phyloP scores from a whole-genome alignment of 140 eudicot genomes.

The Anethum foeniculum region DNA sequence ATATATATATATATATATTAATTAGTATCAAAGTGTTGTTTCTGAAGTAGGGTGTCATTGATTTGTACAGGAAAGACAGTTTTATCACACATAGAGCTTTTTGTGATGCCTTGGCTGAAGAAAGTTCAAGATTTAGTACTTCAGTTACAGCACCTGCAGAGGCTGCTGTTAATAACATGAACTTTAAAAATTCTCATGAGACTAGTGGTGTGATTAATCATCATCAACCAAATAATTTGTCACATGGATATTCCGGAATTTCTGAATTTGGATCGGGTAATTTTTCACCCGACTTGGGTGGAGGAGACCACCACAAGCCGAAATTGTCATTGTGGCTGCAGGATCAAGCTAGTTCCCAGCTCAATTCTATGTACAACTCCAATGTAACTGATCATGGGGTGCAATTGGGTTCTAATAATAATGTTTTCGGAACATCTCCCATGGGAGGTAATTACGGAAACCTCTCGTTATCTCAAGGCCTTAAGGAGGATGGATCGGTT shows the following conservation, averaged over 20 bases:
- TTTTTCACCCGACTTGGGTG: conserved; percentile 17
- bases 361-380: conserved; percentile 41
- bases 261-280: background rate
- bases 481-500: background rate
- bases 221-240: conserved; percentile 27
- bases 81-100: conserved; percentile 95
- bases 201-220: conserved; percentile 28
- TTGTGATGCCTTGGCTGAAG: conserved; percentile 93
- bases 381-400: conserved; percentile 43
- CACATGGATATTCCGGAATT: conserved; percentile 50
- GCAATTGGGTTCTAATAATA: conserved; percentile 29
- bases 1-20: too few species aligned
- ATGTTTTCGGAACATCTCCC: conserved; percentile 48
- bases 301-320: conserved; percentile 51
- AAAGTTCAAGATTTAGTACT: conserved; percentile 52
- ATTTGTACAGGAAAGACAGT: conserved; percentile 73
- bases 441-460: conserved; percentile 28
- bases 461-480: background rate
- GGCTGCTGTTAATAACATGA: conserved; percentile 34
- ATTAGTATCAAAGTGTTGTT: background rate
- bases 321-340: conserved; percentile 67
- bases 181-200: conserved; percentile 43
- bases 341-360: conserved; percentile 55
- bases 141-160: conserved; percentile 4
- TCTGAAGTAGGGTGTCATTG: conserved; percentile 11